These are phyloP conservation scores for Pythium phragmiticola DNA, from an alignment of 352 stramenopile genomes.

Conservation along the genomic window DNA sequence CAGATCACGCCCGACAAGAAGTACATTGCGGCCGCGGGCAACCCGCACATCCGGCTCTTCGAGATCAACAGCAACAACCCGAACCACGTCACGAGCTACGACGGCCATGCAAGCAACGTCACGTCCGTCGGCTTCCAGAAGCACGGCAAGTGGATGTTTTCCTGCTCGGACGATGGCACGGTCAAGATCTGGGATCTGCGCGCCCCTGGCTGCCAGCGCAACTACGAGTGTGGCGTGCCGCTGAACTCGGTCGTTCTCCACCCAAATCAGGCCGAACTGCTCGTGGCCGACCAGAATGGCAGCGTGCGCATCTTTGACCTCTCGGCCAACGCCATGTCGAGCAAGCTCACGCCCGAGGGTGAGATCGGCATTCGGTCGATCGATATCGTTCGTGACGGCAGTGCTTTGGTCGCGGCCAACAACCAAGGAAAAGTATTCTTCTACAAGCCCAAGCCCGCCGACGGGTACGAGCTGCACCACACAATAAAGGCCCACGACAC, in stretches of 20 bases:
- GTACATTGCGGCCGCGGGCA: slow-evolving; percentile 96
- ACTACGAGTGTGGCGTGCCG: slow-evolving; percentile 83
- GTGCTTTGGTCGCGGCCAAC: slow-evolving; percentile 90
- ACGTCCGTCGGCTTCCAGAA: slow-evolving; percentile 97
- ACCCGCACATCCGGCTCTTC: slow-evolving; percentile 97
- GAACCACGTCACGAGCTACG: slow-evolving; percentile 94
- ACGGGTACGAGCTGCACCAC: slow-evolving; percentile 66
- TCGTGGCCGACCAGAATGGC: slow-evolving; percentile 92
- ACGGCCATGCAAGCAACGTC: slow-evolving; percentile 96
- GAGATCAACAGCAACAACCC: slow-evolving; percentile 97
- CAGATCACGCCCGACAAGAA: slow-evolving; percentile 97
- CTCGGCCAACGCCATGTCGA: slow-evolving; percentile 65
- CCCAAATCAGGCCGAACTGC: slow-evolving; percentile 91
- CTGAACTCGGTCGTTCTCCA: slow-evolving; percentile 96
- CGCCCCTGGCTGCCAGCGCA: slow-evolving; percentile 80
- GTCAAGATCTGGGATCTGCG: slow-evolving; percentile 95
- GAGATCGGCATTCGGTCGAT: slow-evolving; percentile 90
- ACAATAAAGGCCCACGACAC: slow-evolving; percentile 84
- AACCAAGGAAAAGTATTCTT: slow-evolving; percentile 96
- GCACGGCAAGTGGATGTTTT: slow-evolving; percentile 98
- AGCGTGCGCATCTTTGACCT: slow-evolving; percentile 92
- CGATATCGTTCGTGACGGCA: slow-evolving; percentile 92
- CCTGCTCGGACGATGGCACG: slow-evolving; percentile 95
- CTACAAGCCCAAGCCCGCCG: slow-evolving; percentile 72
- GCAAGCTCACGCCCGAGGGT: slow-evolving; percentile 65